These are phyloP conservation scores for Parachlorella kessleri DNA, from an alignment of 139 green algal genomes.

Conservation along the genomic window DNA sequence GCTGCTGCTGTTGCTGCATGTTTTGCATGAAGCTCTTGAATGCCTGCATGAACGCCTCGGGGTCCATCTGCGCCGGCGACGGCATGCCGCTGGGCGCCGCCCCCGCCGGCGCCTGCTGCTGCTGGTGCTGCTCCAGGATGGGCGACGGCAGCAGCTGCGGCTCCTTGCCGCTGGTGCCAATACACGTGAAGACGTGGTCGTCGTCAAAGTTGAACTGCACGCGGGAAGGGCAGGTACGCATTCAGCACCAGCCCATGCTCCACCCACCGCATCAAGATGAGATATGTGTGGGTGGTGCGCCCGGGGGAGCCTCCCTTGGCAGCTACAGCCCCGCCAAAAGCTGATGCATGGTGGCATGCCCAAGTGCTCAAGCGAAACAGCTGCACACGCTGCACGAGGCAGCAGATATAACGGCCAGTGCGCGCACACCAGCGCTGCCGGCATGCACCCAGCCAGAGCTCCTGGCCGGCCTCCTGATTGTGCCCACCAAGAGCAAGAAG, in stretches of 20 bases:
- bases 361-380: background rate
- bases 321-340: no score
- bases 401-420: no score
- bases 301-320: no score
- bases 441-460: no score
- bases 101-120: background rate
- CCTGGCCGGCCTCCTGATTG: no score
- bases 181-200: conserved; percentile 67
- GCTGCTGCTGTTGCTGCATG: conserved; percentile 18
- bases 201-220: conserved; percentile 75
- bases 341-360: background rate
- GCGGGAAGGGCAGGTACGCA: no score
- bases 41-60: conserved; percentile 33
- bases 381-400: no score
- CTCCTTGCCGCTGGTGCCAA: conserved; percentile 74
- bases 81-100: background rate
- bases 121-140: conserved; percentile 5
- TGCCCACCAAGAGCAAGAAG: no score
- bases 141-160: conserved; percentile 12
- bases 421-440: no score
- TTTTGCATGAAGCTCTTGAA: conserved; percentile 36
- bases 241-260: no score
- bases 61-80: conserved; percentile 30
- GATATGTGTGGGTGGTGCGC: no score
- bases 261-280: no score